Base-by-base conservation (phyloP, 768 basidiomycete species). In the Podaxis sp. region DNA sequence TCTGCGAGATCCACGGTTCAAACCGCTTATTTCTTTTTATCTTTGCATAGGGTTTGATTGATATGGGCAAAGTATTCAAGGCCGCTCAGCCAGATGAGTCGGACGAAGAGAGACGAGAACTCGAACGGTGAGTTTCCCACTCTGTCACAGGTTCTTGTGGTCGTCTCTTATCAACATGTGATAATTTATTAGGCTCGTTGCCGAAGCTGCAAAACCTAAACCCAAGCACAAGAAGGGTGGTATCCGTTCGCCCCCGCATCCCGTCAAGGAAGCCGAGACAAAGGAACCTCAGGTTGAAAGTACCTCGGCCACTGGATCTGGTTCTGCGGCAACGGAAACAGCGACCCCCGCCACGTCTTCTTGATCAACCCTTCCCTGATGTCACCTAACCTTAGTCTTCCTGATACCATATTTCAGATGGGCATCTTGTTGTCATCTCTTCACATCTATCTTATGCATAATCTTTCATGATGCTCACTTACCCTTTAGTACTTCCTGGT, bases 31-130 rank as follows among this genome's bases (percentile, higher is more conserved):
- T 17, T 22, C 57, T 43, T 55, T 64, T 25, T 33, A 33, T 33
- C 33, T 33, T 49, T 9, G 8, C 46, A 25, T 68, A 94, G 89
- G 96, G 90, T 47, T 79, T 98, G n/a, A 77, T 98, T 61, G 79
- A 93, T 15, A 89, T 91, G 37, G 97, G 96, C 6, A 89, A 90
- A 15, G 88, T 96, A 67, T 96, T 98, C 82, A 96, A 96, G 74
- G 76, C 82, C 3, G 84, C 91, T 0, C 71, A 82, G 33, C 91
- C 97, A 2, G 96, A 98, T 70, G 94, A 93, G 71, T 88, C 92
- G 7, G 96, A 97, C 70, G 90, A 91, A 71, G 97, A 97, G 70
- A 86, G 97, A 25, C 84, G 97, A 53, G 94, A 98, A 74, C 85
- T 99, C 19, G 97, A 99, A 76, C 80, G 94, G 91, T 93, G 68